Base-by-base conservation (phyloP, 2,329 filamentous ascomycete species). In the Raffaelea arxii region DNA sequence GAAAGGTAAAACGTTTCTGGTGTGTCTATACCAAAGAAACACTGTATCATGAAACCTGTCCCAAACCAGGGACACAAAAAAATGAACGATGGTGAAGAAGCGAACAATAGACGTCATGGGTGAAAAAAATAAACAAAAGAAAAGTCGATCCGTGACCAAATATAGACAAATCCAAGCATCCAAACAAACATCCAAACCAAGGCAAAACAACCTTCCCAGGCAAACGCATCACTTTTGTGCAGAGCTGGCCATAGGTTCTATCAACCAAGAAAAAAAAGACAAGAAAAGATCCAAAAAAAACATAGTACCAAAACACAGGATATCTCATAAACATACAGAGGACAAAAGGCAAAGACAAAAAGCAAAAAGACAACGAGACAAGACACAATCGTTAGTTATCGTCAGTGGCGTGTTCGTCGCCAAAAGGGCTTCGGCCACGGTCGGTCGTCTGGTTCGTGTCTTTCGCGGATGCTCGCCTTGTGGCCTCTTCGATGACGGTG, bases 361-460 rank as follows among this genome's bases (percentile, higher is more conserved):
- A 21, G 25, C 21, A n/a, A 23, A 37, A 18, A 21, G n/a, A n/a
- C n/a, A n/a, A n/a, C n/a, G n/a, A n/a, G n/a, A n/a, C n/a, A n/a
- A n/a, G n/a, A n/a, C n/a, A n/a, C n/a, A n/a, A n/a, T n/a, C n/a
- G n/a, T 50, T 45, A 52, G 61, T 56, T 69, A 52, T 75, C 73
- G 54, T 67, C 70, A 25, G 76, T 72, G 44, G 75, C 77, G 54
- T 80, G 68, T 55, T 77, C 72, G 52, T 80, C 77, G 19, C 74
- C 70, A 55, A 80, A 80, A 2, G 75, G 77, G 53, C 74, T 77
- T 48, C 57, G 57, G 44, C 63, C 58, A 48, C 62, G 60, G 36
- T 56, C 55, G 39, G 21, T 27, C 11, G 54, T 56, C 27, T 47
- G 40, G 58, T 56, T 57, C 40, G 54, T 61, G 40, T 63, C 62